Base-by-base conservation (phyloP, 805 yeast species). In the Kuraishia ogatae region DNA sequence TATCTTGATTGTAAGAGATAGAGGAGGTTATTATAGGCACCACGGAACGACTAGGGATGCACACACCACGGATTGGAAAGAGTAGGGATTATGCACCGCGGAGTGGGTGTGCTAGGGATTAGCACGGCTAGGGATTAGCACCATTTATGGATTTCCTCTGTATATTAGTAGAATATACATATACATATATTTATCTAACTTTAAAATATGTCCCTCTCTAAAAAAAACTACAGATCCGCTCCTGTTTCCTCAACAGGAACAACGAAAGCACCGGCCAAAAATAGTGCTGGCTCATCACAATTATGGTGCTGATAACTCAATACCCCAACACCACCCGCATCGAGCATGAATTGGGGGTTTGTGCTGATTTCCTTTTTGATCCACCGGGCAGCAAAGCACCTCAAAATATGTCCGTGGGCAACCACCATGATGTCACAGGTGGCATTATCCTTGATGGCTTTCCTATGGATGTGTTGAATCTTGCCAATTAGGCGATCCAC, bases 251-350 rank as follows among this genome's bases (percentile, higher is more conserved):
- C 86, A 10, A 81, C 81, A 15, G 90, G 93, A 15, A 87, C 84
- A 7, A 75, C 74, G 62, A 89, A 90, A 0, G 96, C 93, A 51
- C 96, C 96, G 2, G 96, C 87, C 57, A 93, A 75, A 53, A 77
- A 81, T 56, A 93, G 68, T 0, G 97, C 97, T 2, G 97, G 97
- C 71, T 93, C 97, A 46, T 85, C 78, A 55, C 89, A 78, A 66
- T 78, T 84, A 65, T 85, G 83, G 68, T 92, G 98, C 63, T 89
- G 96, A 69, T 92, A 92, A 60, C 94, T 84, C 65, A 93, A 75
- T 1, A 91, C 96, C 58, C 97, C 97, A 48, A 90, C 89, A 49
- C 97, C 97, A 60, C 97, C 97, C 26, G 98, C 96, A 66, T 93
- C 97, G 61, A 93, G 74, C 68, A 93, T 74, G 68, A 91, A 84